phyloP scores from a whole-genome alignment of 2,329 filamentous ascomycete species.

The Clonostachys rhizophaga region DNA sequence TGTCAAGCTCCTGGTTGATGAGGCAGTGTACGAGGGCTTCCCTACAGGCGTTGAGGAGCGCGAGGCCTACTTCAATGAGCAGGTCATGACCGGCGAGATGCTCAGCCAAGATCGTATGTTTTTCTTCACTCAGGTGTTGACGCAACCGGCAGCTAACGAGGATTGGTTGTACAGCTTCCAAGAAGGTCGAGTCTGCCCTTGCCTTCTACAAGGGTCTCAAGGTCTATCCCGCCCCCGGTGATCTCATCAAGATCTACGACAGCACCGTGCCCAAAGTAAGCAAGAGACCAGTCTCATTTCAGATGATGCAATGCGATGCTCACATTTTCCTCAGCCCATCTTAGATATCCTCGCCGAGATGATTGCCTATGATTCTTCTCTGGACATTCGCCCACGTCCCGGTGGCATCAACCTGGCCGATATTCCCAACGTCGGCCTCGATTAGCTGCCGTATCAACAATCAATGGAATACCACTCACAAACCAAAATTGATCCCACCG shows the following conservation, averaged over 20 bases:
- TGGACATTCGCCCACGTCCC: constrained; percentile 49
- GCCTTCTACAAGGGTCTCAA: constrained; percentile 98
- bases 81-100: constrained; percentile 83
- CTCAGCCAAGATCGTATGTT: constrained; percentile 76
- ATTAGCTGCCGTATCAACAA: constrained; percentile 29
- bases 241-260: constrained; percentile 95
- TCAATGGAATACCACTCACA: background rate
- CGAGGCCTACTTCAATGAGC: constrained; percentile 94
- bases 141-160: constrained; percentile 1
- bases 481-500: too few species aligned
- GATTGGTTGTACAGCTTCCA: constrained; percentile 43
- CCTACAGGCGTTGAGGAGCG: constrained; percentile 86
- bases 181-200: constrained; percentile 77
- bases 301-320: background rate
- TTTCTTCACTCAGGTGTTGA: background rate
- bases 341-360: constrained; percentile 96
- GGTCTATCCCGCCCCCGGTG: constrained; percentile 90
- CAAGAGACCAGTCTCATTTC: background rate
- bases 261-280: constrained; percentile 93
- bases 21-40: constrained; percentile 88
- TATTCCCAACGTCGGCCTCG: constrained; percentile 47
- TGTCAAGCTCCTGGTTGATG: constrained; percentile 72
- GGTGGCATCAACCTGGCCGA: constrained; percentile 37
- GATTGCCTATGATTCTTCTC: constrained; percentile 83
- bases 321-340: constrained; percentile 56